phyloP scores from a whole-genome alignment of 352 stramenopile genomes.

The Globisporangium abappressorium region DNA sequence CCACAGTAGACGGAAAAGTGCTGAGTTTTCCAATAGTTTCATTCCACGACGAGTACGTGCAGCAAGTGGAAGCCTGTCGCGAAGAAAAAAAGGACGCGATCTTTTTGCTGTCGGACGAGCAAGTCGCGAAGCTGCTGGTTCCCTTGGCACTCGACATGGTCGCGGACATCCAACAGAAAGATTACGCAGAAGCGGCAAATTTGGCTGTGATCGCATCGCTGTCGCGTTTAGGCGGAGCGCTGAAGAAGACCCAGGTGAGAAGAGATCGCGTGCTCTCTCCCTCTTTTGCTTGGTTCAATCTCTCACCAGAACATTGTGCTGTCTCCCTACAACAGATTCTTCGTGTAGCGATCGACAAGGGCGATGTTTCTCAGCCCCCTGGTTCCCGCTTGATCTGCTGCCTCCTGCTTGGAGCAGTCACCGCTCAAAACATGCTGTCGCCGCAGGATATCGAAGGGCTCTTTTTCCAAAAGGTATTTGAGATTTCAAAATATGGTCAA shows the following conservation, averaged over 20 bases:
- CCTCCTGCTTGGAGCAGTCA: conserved; percentile 67
- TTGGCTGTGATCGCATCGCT: conserved; percentile 53
- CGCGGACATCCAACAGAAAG: conserved; percentile 73
- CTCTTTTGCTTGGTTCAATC: background rate
- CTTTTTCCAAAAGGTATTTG: conserved; percentile 75
- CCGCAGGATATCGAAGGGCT: conserved; percentile 74
- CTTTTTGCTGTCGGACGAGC: conserved; percentile 73
- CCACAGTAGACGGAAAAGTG: conserved; percentile 73
- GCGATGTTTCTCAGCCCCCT: conserved; percentile 73
- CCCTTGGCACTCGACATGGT: conserved; percentile 74
- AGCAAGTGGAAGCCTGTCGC: conserved; percentile 39
- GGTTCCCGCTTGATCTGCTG: conserved; percentile 80
- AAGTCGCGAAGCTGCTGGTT: conserved; percentile 70
- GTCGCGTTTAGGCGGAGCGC: conserved; percentile 42
- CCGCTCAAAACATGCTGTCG: conserved; percentile 61
- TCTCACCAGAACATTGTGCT: background rate
- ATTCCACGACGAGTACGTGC: conserved; percentile 65
- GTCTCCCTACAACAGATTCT: conserved; percentile 44
- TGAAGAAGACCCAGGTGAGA: conserved; percentile 77
- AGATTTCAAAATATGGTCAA: background rate
- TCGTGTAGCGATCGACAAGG: conserved; percentile 79
- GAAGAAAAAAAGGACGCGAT: conserved; percentile 57
- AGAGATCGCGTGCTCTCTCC: background rate
- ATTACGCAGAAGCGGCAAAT: conserved; percentile 66
- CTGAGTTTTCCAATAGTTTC: conserved; percentile 47